Evolutionary conservation across 148 eudicot genomes (phyloP), one percentile per base, ranked within the genome.

Genomic region (Fagopyrum homotropicum): DNA sequence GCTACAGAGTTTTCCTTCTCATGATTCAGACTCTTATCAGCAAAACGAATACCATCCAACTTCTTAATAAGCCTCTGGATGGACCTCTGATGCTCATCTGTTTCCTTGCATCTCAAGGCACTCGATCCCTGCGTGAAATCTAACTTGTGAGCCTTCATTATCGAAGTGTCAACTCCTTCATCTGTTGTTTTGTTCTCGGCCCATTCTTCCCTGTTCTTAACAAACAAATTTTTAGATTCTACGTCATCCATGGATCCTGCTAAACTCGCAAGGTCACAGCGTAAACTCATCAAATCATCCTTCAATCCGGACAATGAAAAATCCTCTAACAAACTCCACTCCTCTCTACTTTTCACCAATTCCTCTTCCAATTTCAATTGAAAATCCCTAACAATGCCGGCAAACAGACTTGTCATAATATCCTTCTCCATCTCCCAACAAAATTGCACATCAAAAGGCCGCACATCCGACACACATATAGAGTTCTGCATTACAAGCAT

Each of bases 391-490:
- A 86, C 72, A 74, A 82, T 86, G n/a, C 88, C 91, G 45, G 69
- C 80, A 7, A 86, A 75, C 70, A 81, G 51, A 19, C 77, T 79
- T 0, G 80, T 73, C n/a, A 82, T 71, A 2, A 79, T 82, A 6
- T 86, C 88, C 69, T 80, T 86, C 81, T 88, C 93, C 29, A 91
- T 77, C 12, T 7, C 70, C 77, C 82, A 80, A 68, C 81, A 79
- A 84, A 84, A 86, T 79, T 86, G 85, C 71, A 81, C 73, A 76
- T 91, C 97, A 64, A 84, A 51, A 0, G 90, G 89, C 2, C 80
- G 73, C 12, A 72, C 73, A 73, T 86, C 93, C 6, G 73, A 44
- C 19, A 66, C 79, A 5, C 50, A 80, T 29, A 77, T 68, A 2
- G 77, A 76, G 0, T 77, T 81, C 64, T 85, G 82, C 86, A 89